Evolutionary conservation across 352 stramenopile species (phyloP).

Genomic region (Thraustochytrium sp.): DNA sequence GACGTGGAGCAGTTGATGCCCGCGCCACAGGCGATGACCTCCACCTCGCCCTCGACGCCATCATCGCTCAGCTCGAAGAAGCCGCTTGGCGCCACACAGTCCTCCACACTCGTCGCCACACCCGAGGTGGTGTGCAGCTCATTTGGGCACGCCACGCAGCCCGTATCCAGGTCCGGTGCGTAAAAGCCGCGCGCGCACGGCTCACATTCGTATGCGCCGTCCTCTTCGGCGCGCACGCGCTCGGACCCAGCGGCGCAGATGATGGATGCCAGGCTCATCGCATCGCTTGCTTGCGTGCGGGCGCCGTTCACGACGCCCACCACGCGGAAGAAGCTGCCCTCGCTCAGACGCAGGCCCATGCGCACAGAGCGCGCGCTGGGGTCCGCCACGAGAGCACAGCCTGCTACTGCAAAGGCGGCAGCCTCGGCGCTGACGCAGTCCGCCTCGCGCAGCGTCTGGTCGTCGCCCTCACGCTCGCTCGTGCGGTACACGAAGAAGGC

Average conservation of each 20-base stretch:
- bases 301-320: neutral
- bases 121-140: neutral
- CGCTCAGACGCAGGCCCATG: neutral
- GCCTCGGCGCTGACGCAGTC: neutral
- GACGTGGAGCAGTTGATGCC: neutral
- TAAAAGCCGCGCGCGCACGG: neutral
- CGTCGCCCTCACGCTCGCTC: neutral
- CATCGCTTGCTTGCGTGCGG: neutral
- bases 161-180: neutral
- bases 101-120: neutral
- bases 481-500: neutral
- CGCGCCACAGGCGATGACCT: neutral
- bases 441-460: too few relatives aligned
- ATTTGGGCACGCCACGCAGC: neutral
- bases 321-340: neutral
- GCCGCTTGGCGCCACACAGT: neutral
- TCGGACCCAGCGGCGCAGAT: neutral
- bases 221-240: neutral
- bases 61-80: neutral
- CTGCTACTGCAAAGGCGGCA: neutral
- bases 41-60: neutral
- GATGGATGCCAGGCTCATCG: neutral
- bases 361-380: neutral
- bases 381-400: neutral
- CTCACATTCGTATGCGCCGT: neutral